Evolutionary conservation across 768 basidiomycete species (phyloP), one percentile per base, ranked within the genome.

Genomic region (Mycena epipterygia): DNA sequence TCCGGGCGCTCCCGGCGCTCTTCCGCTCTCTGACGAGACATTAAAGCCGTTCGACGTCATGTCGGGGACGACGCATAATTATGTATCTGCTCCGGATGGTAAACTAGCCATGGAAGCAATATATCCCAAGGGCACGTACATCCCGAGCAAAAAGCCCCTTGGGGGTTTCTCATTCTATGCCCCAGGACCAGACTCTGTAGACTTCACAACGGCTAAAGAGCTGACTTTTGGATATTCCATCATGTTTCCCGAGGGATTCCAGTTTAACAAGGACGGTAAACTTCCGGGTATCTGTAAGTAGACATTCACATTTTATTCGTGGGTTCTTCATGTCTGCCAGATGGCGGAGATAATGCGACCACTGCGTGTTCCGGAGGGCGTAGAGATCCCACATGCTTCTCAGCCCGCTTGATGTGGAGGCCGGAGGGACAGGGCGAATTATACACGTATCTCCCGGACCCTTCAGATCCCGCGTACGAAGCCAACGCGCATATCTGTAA

Each of bases 91-190:
- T 14, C 86, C 88, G 37, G 88, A 88, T 67, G 89, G 88, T 68
- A 85, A 83, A 77, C 71, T 70, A 56, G 81, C 85, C 12, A 87
- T 89, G 85, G 81, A 85, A 76, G 87, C 88, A 2, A 80, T 81
- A 67, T 91, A 85, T 74, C 87, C 88, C 32, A 68, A 86, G 75
- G 90, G 90, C 29, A 90, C 89, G 56, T 89, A 86, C 79, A 88
- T 82, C 25, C 87, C 87, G 73, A 77, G 78, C 13, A 79, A 84
- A 71, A 51, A 77, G 25, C 86, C 86, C 19, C 81, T 79, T 53
- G 90, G 91, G 64, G 92, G 92, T 16, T 83, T 92, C 76, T 91
- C 90, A 25, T 91, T 93, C 85, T 93, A 93, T 78, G 86, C 91
- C 52, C 85, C 86, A 44, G 92, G 91, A 5, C 88, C 89, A 7